phyloP scores from a whole-genome alignment of 108 stramenopile species.

The Conticribra guillardii region DNA sequence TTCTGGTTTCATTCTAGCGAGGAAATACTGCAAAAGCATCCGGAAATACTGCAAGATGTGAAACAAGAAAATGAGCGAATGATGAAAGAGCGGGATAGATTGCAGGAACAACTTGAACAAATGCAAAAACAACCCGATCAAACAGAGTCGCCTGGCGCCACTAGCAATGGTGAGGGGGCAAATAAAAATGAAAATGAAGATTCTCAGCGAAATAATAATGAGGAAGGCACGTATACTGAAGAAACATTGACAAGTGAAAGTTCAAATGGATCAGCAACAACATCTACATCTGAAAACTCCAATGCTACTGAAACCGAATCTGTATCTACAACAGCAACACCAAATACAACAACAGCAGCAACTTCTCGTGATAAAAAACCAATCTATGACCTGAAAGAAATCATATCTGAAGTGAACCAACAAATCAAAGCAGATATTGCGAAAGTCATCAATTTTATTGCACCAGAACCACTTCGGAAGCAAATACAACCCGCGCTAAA shows the following conservation, averaged over 20 bases:
- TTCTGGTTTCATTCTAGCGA: no score
- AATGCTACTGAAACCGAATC: slow-evolving; percentile 12
- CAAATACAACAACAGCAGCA: slow-evolving; percentile 4
- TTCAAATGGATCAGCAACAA: background rate
- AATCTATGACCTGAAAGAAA: slow-evolving; percentile 37
- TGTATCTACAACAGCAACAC: background rate
- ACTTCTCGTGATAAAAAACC: slow-evolving; percentile 3
- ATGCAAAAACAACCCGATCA: slow-evolving; percentile 1
- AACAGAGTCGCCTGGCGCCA: slow-evolving; percentile 26
- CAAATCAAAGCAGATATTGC: slow-evolving; percentile 41
- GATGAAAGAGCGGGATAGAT: slow-evolving; percentile 57
- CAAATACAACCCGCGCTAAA: slow-evolving; percentile 26
- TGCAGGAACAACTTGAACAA: slow-evolving; percentile 41
- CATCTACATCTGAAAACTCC: background rate
- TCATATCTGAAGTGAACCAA: slow-evolving; percentile 32
- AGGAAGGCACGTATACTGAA: no score
- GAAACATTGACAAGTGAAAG: slow-evolving; percentile 29
- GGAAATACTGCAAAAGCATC: slow-evolving; percentile 69
- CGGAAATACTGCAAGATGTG: slow-evolving; percentile 72
- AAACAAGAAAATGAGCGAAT: slow-evolving; percentile 73
- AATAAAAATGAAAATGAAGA: no score
- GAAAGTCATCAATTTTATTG: slow-evolving; percentile 22
- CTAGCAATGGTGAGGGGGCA: no score
- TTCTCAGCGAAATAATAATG: no score
- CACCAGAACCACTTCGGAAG: slow-evolving; percentile 30